Conservation (phyloP, 2,329 filamentous ascomycete species). For the Claviceps quebecensis region DNA sequence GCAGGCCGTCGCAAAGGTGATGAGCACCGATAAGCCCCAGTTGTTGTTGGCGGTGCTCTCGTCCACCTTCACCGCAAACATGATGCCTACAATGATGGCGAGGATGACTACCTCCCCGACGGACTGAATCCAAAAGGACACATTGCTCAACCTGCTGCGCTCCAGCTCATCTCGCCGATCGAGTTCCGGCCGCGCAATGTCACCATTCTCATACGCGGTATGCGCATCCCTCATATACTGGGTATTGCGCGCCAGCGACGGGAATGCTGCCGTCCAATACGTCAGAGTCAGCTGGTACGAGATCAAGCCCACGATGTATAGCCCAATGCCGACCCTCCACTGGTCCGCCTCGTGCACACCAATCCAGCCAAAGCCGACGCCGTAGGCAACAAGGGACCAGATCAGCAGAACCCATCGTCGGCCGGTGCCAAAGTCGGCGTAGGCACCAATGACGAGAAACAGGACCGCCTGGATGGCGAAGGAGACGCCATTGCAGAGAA, state of each 20-base stretch:
- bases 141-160: constrained; percentile 48
- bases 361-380: constrained; percentile 52
- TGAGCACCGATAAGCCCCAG: constrained; percentile 50
- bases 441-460: constrained; percentile 37
- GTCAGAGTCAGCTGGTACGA: constrained; percentile 53
- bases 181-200: constrained; percentile 44
- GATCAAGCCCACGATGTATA: constrained; percentile 55
- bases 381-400: constrained; percentile 46
- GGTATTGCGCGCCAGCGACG: constrained; percentile 23
- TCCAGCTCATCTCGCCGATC: constrained; percentile 47
- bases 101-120: constrained; percentile 47
- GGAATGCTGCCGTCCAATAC: constrained; percentile 51
- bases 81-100: constrained; percentile 49
- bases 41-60: constrained; percentile 47
- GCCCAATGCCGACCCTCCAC: constrained; percentile 45
- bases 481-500: constrained; percentile 51
- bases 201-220: constrained; percentile 21
- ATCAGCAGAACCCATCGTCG: constrained; percentile 48
- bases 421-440: constrained; percentile 52
- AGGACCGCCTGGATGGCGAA: constrained; percentile 52
- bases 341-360: constrained; percentile 45
- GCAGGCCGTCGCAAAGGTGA: constrained; percentile 49
- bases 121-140: constrained; percentile 50
- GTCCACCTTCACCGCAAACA: constrained; percentile 47
- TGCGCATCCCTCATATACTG: constrained; percentile 19